Conservation (phyloP, 345 rosid species). For the Pseudoturritis turrita region DNA sequence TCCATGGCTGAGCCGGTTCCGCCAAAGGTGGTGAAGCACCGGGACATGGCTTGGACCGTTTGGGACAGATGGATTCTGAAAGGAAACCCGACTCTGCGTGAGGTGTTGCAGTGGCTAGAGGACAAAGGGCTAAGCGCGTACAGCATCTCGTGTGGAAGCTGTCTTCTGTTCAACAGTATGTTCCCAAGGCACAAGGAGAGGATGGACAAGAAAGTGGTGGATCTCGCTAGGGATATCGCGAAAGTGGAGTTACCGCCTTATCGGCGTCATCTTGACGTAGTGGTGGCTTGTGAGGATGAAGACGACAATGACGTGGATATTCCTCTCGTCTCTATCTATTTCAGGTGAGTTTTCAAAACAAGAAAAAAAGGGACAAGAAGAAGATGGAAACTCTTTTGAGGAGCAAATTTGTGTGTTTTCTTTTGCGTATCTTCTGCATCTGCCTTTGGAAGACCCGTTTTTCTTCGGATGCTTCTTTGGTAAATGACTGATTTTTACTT, state of each 20-base stretch:
- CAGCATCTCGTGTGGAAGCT: conserved; percentile 85
- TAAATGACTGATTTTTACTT: conserved; percentile 4
- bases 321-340: conserved; percentile 76
- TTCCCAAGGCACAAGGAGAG: conserved; percentile 77
- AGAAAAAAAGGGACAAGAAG: background rate
- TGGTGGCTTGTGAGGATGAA: conserved; percentile 87
- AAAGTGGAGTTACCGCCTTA: conserved; percentile 68
- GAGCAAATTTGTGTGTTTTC: conserved; percentile 10
- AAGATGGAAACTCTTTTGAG: background rate
- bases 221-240: conserved; percentile 76
- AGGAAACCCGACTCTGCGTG: conserved; percentile 70
- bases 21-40: conserved; percentile 72
- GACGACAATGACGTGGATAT: conserved; percentile 84
- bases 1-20: conserved; percentile 85
- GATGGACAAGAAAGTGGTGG: conserved; percentile 81
- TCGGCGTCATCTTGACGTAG: conserved; percentile 66
- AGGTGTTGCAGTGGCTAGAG: conserved; percentile 76
- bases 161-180: conserved; percentile 78
- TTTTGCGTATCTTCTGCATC: background rate
- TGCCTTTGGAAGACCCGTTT: conserved; percentile 10
- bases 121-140: conserved; percentile 75
- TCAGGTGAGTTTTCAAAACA: conserved; percentile 16
- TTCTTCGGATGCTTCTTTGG: conserved; percentile 18
- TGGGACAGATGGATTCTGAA: conserved; percentile 88
- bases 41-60: conserved; percentile 85